phyloP scores from a whole-genome alignment of 768 basidiomycete species.

The Pleurotus tuoliensis region DNA sequence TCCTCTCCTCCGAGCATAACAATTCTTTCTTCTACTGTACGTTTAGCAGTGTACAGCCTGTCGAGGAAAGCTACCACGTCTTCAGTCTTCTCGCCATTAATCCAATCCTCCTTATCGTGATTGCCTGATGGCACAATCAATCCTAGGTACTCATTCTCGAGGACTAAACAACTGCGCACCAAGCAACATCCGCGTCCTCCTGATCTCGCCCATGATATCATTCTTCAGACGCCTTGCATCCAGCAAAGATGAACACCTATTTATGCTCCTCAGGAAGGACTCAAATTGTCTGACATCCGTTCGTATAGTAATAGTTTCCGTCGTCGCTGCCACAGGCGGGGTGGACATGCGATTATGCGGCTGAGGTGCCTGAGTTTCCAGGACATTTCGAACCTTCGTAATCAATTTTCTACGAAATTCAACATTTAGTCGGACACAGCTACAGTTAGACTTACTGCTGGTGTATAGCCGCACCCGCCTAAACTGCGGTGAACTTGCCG shows the following conservation, averaged over 20 bases:
- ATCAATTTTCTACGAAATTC: conserved; percentile 61
- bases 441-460: conserved; percentile 34
- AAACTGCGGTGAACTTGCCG: neutral
- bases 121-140: conserved; percentile 44
- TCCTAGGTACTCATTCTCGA: neutral
- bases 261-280: conserved; percentile 84
- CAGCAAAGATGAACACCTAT: conserved; percentile 72
- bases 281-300: conserved; percentile 86
- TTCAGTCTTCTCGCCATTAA: conserved; percentile 81
- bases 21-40: conserved; percentile 84
- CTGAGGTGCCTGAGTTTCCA: conserved; percentile 75
- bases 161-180: conserved; percentile 37
- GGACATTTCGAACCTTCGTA: conserved; percentile 78
- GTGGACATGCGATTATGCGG: conserved; percentile 40
- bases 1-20: conserved; percentile 68
- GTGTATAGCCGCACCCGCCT: conserved; percentile 51
- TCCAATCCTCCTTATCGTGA: conserved; percentile 87
- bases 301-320: conserved; percentile 76
- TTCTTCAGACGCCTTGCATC: conserved; percentile 91
- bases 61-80: conserved; percentile 85
- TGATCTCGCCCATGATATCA: conserved; percentile 88
- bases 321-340: conserved; percentile 30
- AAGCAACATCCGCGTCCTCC: conserved; percentile 70
- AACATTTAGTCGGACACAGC: too few species aligned
- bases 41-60: conserved; percentile 84